Base-by-base conservation (phyloP, 2,329 filamentous ascomycete genomes). In the Metarhizium rileyi region DNA sequence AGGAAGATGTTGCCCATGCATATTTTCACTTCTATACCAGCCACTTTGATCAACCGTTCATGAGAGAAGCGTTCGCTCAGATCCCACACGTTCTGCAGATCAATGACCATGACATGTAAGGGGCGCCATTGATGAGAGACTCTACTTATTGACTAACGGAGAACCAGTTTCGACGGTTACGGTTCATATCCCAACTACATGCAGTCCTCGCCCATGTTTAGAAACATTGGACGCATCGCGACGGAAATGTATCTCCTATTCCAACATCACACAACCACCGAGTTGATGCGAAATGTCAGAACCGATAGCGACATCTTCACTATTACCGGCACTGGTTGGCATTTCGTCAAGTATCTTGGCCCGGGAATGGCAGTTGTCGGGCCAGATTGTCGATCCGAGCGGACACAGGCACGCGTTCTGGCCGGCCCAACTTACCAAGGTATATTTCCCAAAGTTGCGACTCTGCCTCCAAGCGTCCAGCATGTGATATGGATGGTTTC, bases 21-120 rank as follows among this genome's bases (percentile, higher is more conserved):
- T 98, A 95, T 70, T 98, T 98, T 68, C 93, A 98, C 66, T 98
- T 95, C 67, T 98, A 98, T 65, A 95, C 90, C 1, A 95, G 90
- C 58, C 91, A 97, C 66, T 97, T 98, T 64, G 93, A 98, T 63
- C 93, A 98, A 67, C 90, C 91, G 6, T 91, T 94, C 66, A 68
- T 98, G 56, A 77, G 93, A 52, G 93, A 98, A 67, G 90, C 91
- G 0, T 98, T 95, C 72, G 93, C 93, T 22, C 93, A 98, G 70
- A 96, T 98, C 54, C 93, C 93, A 38, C 90, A 96, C 62, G 74
- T 98, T 48, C 76, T 94, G 59, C 89, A 94, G 63, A 83, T 98
- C 48, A 90, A 98, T 62, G 93, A 97, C 61, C 93, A 97, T 66
- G 93, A 98, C 59, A 96, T 98, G 89, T 95, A 74, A 83, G 89